These are phyloP conservation scores for Dactylonectria estremocensis DNA, from an alignment of 2,329 filamentous ascomycete genomes.

Conservation along the genomic window DNA sequence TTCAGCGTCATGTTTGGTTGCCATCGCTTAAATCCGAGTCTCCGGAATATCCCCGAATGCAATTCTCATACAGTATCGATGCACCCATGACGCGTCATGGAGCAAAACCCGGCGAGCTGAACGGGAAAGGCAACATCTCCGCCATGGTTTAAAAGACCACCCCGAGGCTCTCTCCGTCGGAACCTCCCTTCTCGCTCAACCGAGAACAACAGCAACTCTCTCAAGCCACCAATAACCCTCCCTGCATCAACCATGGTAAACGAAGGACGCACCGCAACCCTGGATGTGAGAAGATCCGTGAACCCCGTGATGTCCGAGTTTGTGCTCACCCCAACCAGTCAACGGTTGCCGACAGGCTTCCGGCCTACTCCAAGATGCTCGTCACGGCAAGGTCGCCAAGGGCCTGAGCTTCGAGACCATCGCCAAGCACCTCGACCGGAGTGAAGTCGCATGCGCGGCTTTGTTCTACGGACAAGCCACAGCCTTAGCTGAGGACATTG, in stretches of 20 bases:
- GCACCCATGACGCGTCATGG: conserved; percentile 13
- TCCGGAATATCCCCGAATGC: conserved; percentile 49
- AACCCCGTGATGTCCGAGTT: conserved; percentile 4
- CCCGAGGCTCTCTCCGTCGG: neutral
- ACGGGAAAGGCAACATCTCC: conserved; percentile 10
- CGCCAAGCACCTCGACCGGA: conserved; percentile 79
- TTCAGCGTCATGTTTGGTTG: no score
- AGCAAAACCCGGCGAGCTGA: conserved; percentile 44
- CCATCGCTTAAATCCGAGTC: no score
- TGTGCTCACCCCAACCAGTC: conserved; percentile 61
- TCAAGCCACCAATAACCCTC: conserved; percentile 10
- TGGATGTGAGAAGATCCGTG: conserved; percentile 54
- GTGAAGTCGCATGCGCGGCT: conserved; percentile 88
- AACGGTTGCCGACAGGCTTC: conserved; percentile 78
- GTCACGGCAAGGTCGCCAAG: conserved; percentile 80
- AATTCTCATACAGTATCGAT: conserved; percentile 18
- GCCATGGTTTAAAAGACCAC: neutral
- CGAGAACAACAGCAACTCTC: conserved; percentile 20
- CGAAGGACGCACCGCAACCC: conserved; percentile 49
- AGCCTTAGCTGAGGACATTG: conserved; percentile 77
- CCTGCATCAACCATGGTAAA: conserved; percentile 40
- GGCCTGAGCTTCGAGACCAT: conserved; percentile 86
- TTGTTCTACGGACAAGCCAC: conserved; percentile 92
- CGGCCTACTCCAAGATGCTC: conserved; percentile 78
- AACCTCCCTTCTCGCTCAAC: conserved; percentile 10